phyloP scores from a whole-genome alignment of 441 rosid genomes.

The Mallotus repandus region DNA sequence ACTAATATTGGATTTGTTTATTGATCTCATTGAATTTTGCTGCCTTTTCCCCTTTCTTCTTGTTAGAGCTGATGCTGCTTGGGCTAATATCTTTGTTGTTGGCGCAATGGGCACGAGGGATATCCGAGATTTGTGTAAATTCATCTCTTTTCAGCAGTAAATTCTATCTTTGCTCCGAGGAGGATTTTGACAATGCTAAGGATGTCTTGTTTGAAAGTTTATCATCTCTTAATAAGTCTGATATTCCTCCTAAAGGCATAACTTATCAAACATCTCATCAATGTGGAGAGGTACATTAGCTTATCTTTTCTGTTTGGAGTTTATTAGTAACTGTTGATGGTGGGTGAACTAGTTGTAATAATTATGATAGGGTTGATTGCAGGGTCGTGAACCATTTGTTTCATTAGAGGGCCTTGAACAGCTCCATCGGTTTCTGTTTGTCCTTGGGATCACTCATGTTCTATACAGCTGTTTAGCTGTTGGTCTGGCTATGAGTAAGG shows the following conservation, averaged over 20 bases:
- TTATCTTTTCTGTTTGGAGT: background rate
- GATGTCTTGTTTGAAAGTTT: conserved; percentile 36
- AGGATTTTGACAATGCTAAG: conserved; percentile 49
- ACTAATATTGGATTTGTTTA: conserved; percentile 5
- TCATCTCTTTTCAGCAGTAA: conserved; percentile 85
- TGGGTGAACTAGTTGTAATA: conserved; percentile 4
- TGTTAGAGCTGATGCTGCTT: conserved; percentile 94
- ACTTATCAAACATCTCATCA: conserved; percentile 44
- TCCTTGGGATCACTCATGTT: conserved; percentile 90
- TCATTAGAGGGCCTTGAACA: conserved; percentile 84
- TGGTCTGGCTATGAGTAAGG: conserved; percentile 96
- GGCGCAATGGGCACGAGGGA: conserved; percentile 92
- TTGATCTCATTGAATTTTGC: conserved; percentile 18
- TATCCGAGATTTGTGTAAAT: conserved; percentile 85
- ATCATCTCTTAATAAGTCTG: conserved; percentile 43
- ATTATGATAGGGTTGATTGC: conserved; percentile 23
- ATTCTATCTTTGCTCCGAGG: conserved; percentile 76
- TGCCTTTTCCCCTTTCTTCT: conserved; percentile 10
- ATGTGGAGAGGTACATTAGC: conserved; percentile 66
- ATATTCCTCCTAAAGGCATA: conserved; percentile 54
- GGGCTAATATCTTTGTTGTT: conserved; percentile 87
- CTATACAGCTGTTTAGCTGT: conserved; percentile 86
- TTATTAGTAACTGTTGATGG: background rate
- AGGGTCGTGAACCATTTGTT: conserved; percentile 96
- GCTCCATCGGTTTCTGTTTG: conserved; percentile 88